A percentile compares a stretch with the other conserved stretches of the same genome.
Conservation (phyloP, 345 rosid genomes). For the Nasturtium officinale region DNA sequence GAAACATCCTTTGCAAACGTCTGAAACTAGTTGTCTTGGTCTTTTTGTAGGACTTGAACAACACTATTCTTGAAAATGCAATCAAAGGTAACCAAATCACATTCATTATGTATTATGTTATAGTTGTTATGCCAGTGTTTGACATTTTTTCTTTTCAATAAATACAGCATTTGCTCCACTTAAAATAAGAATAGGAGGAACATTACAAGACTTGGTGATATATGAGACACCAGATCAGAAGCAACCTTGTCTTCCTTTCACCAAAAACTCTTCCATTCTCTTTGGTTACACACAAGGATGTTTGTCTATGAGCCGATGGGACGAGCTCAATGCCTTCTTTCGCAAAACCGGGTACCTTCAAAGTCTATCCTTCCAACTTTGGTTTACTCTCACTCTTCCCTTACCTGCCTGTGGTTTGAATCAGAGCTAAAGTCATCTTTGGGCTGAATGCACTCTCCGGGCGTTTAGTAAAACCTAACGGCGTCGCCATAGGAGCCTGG, state of each 20-base stretch:
- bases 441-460: constrained; percentile 80
- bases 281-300: constrained; percentile 75
- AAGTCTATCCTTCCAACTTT: not conserved
- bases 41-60: constrained; percentile 61
- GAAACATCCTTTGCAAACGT: not conserved
- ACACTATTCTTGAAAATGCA: constrained; percentile 61
- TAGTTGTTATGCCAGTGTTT: not conserved
- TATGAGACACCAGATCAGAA: constrained; percentile 48
- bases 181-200: constrained; percentile 81
- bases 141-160: not conserved
- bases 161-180: constrained; percentile 71
- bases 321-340: constrained; percentile 61
- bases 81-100: constrained; percentile 50
- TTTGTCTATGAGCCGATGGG: constrained; percentile 68
- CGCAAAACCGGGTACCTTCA: constrained; percentile 52
- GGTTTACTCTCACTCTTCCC: not conserved
- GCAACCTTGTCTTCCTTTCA: constrained; percentile 52
- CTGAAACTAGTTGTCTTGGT: constrained; percentile 16
- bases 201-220: constrained; percentile 61
- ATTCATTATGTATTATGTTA: not conserved
- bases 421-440: constrained; percentile 72
- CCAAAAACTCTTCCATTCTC: constrained; percentile 45
- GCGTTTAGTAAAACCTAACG: constrained; percentile 45
- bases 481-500: constrained; percentile 74
- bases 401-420: constrained; percentile 2